Conservation (phyloP, 2,329 filamentous ascomycete genomes). For the Colletotrichum siamense region DNA sequence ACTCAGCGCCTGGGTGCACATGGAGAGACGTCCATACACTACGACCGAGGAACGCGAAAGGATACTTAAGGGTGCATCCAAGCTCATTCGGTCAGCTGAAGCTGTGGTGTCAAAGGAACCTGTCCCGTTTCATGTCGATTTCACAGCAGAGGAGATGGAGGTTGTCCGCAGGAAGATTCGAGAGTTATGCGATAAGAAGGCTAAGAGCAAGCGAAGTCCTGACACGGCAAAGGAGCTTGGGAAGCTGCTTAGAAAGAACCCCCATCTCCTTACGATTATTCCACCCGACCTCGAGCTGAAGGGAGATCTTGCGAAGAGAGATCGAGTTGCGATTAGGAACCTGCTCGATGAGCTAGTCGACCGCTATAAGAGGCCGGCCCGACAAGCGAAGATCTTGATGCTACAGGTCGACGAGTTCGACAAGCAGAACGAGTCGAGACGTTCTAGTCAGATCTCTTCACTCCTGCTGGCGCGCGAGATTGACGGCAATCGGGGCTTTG, state of each 20-base stretch:
- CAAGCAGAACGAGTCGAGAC: slow-evolving; percentile 28
- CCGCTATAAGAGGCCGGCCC: slow-evolving; percentile 27
- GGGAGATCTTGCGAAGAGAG: slow-evolving; percentile 28
- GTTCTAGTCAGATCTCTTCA: slow-evolving; percentile 38
- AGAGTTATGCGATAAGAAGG: background rate
- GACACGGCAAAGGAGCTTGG: slow-evolving; percentile 22
- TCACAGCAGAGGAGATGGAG: slow-evolving; percentile 42
- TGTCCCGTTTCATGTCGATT: slow-evolving; percentile 51
- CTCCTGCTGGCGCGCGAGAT: slow-evolving; percentile 57
- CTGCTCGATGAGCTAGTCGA: slow-evolving; percentile 47
- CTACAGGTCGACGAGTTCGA: slow-evolving; percentile 35
- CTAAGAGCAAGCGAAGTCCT: background rate
- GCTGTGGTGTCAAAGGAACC: background rate
- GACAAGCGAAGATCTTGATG: slow-evolving; percentile 30
- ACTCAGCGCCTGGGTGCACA: slow-evolving; percentile 13
- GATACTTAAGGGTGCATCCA: slow-evolving; percentile 21
- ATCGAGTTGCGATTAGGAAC: slow-evolving; percentile 35
- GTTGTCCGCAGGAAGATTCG: slow-evolving; percentile 20
- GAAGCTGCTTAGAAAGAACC: slow-evolving; percentile 20
- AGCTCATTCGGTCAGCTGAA: slow-evolving; percentile 8
- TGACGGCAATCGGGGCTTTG: slow-evolving; percentile 48
- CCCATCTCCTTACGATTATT: background rate
- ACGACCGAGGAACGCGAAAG: slow-evolving; percentile 19
- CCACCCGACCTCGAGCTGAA: slow-evolving; percentile 16
- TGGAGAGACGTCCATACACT: slow-evolving; percentile 29